Base-by-base conservation (phyloP, 176 grass and related monocot genomes). In the Aegilops bicornis region DNA sequence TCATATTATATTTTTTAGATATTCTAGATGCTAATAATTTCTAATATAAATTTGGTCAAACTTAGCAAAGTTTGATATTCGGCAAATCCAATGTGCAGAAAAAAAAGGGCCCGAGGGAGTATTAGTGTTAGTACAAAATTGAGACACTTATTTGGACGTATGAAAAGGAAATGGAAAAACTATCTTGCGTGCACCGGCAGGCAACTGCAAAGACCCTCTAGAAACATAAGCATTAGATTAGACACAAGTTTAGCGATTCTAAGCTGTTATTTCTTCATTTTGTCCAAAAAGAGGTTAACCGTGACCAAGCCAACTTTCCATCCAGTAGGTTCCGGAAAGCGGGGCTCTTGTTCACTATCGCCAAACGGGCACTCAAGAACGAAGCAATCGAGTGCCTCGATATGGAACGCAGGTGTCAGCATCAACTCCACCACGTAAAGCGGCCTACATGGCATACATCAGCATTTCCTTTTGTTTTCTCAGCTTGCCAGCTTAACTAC, bases 391-490 rank as follows among this genome's bases (percentile, higher is more conserved):
- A 91, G 82, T 77, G 70, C 42, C 77, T 81, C 31, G 20, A 81
- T 81, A 64, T 84, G 48, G 85, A 91, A 29, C 82, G 78, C 8
- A 35, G 77, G 77, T 82, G 86, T 85, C 90, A 73, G 90, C 82
- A 73, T 91, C 90, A 85, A 22, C 86, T 73, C 71, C 82, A 85
- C 89, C 52, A 85, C 64, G 69, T 48, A 91, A 82, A 82, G 82
- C 20, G 71, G 82, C 82, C 31, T 77, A 50, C 52, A 58, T 50
- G 78, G 78, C 71, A 70, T 64, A 71, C 83, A 88, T 91, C 78
- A 91, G 82, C 90, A 88, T 73, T 86, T 67, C 25, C 42, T 82
- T 58, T 78, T 78, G 14, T 62, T 81, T 67, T 77, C 74, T 59
- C 20, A 27, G 59, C 66, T 90, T 84, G 48, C 50, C 81, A 25